Percentiles rank a stretch among this genome's conserved stretches.
Evolutionary conservation across 371 early-diverging fungal genomes (phyloP).

Genomic region (Dinochytrium kinnereticum): DNA sequence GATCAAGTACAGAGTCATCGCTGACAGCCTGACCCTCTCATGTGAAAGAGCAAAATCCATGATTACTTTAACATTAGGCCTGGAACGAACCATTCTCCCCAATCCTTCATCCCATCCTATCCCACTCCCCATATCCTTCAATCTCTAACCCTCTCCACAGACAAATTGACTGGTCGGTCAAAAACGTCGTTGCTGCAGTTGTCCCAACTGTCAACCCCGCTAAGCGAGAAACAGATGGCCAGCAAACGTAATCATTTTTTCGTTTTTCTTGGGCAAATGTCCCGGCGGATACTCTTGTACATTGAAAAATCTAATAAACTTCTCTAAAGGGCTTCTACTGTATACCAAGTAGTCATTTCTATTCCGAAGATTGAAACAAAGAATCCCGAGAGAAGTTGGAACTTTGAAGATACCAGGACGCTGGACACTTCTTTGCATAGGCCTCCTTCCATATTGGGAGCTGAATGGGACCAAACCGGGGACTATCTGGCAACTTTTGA

Average conservation of each 20-base stretch:
- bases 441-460: background rate
- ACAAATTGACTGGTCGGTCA: constrained; percentile 7
- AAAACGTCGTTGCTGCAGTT: constrained; percentile 5
- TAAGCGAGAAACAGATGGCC: background rate
- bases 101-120: background rate
- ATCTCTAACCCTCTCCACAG: background rate
- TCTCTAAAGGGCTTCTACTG: background rate
- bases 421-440: background rate
- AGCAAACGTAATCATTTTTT: background rate
- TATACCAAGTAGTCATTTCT: background rate
- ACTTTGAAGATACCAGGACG: background rate
- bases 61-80: constrained; percentile 11
- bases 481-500: constrained; percentile 11
- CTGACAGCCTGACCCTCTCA: no score
- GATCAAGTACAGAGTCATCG: no score
- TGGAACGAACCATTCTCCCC: constrained; percentile 10
- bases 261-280: background rate
- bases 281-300: background rate
- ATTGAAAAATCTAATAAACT: background rate
- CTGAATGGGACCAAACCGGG: constrained; percentile 14
- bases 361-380: background rate
- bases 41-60: background rate
- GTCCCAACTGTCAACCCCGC: background rate
- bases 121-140: background rate
- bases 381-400: background rate